Conservation (phyloP, 768 basidiomycete species). For the Kwoniella botswanensis region DNA sequence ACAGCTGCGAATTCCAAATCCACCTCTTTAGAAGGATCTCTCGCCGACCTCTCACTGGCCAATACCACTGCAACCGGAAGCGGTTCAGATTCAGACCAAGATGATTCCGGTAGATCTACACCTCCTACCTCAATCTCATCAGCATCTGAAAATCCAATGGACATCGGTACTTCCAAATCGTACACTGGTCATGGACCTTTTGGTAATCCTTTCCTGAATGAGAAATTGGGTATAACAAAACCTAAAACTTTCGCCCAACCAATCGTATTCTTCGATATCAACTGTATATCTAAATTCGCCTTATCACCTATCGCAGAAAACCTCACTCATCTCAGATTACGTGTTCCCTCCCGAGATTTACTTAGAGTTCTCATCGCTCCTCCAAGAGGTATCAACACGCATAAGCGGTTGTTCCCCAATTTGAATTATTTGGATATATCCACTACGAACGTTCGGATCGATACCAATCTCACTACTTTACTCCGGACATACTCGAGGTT, state of each 20-base stretch:
- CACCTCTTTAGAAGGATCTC: constrained; percentile 31
- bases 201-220: constrained; percentile 47
- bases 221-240: constrained; percentile 44
- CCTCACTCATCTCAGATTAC: constrained; percentile 68
- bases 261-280: constrained; percentile 74
- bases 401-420: constrained; percentile 59
- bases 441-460: constrained; percentile 63
- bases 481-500: constrained; percentile 64
- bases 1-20: constrained; percentile 32
- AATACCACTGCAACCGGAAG: neutral
- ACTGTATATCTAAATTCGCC: constrained; percentile 65
- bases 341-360: constrained; percentile 67
- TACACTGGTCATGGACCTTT: constrained; percentile 58
- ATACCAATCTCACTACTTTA: constrained; percentile 59
- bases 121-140: constrained; percentile 56
- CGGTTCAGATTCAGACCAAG: constrained; percentile 26
- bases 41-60: constrained; percentile 41
- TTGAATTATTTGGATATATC: constrained; percentile 76
- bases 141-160: constrained; percentile 28
- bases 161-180: constrained; percentile 35
- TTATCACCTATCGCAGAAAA: constrained; percentile 61
- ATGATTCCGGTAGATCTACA: constrained; percentile 34
- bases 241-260: constrained; percentile 72
- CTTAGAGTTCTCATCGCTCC: constrained; percentile 46
- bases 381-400: constrained; percentile 17